Percentiles rank a stretch among this genome's conserved stretches.
Conservation (phyloP, 2,329 filamentous ascomycete genomes). For the Epichloe amarillans region DNA sequence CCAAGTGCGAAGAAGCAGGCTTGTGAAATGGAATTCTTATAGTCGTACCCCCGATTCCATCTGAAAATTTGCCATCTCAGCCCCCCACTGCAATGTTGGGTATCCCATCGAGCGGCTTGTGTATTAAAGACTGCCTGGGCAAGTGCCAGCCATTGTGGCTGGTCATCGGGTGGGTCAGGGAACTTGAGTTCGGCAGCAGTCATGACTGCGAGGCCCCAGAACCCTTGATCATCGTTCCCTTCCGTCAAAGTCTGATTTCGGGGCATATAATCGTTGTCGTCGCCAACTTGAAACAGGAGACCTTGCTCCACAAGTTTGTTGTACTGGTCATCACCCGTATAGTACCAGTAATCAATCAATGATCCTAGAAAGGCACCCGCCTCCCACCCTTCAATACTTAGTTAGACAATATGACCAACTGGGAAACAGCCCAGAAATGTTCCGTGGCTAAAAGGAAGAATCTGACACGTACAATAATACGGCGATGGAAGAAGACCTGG, state of each 20-base stretch:
- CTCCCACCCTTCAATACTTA: conserved; percentile 46
- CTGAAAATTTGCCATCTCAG: conserved; percentile 75
- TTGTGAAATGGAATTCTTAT: conserved; percentile 56
- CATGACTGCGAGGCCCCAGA: conserved; percentile 61
- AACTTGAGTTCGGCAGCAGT: conserved; percentile 57
- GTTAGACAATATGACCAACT: background rate
- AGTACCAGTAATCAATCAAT: conserved; percentile 75
- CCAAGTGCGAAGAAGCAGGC: conserved; percentile 49
- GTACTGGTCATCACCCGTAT: conserved; percentile 60
- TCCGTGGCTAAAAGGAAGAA: background rate
- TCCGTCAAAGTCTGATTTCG: conserved; percentile 54
- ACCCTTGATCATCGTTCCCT: conserved; percentile 65
- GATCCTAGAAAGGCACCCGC: conserved; percentile 58
- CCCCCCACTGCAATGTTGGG: conserved; percentile 55
- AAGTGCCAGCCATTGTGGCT: conserved; percentile 57
- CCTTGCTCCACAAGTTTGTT: conserved; percentile 55
- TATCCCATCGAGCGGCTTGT: conserved; percentile 62
- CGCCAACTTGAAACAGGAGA: conserved; percentile 61
- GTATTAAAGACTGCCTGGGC: conserved; percentile 73
- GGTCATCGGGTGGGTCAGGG: conserved; percentile 37
- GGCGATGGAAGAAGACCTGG: conserved; percentile 39
- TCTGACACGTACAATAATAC: conserved; percentile 36
- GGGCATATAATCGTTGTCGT: conserved; percentile 65
- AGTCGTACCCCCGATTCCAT: conserved; percentile 70
- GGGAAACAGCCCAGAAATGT: background rate